Evolutionary conservation across 139 green algal genomes (phyloP).

Genomic region (Ettlia oleoabundans): DNA sequence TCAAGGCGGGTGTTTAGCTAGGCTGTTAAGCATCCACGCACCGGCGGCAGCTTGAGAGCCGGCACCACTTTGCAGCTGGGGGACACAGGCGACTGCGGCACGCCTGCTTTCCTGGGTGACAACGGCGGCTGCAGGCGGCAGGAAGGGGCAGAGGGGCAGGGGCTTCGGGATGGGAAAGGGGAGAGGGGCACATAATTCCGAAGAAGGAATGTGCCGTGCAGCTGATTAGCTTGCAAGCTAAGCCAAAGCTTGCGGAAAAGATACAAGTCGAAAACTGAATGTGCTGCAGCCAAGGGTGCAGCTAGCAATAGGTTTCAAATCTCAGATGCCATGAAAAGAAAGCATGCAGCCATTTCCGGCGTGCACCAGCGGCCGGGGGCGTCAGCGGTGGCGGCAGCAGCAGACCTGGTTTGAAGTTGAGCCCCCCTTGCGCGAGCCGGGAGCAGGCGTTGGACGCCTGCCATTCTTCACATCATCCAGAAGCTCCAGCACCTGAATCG

Average conservation of each 20-base stretch:
- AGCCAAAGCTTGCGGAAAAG: no score
- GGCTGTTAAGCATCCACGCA: not conserved
- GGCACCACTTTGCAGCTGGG: conserved; percentile 38
- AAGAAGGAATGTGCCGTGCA: no score
- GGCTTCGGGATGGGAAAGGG: not conserved
- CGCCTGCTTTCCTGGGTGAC: conserved; percentile 79
- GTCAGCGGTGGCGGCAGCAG: conserved; percentile 44
- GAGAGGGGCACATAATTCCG: no score
- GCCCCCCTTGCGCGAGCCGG: not conserved
- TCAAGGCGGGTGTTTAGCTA: not conserved
- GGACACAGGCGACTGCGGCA: conserved; percentile 66
- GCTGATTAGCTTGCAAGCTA: no score
- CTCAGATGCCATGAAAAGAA: no score
- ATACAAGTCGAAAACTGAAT: no score
- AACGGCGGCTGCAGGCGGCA: conserved; percentile 79
- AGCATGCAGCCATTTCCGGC: not conserved
- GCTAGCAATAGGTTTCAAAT: no score
- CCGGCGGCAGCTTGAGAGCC: conserved; percentile 31
- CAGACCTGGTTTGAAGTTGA: conserved; percentile 25
- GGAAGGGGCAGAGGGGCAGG: no score
- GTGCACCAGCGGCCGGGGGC: not conserved
- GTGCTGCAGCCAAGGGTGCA: no score
- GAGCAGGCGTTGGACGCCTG: not conserved
- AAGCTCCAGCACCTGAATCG: conserved; percentile 70
- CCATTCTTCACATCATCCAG: conserved; percentile 88